phyloP scores from a whole-genome alignment of 495 filamentous ascomycete genomes.

The Paragyromitra xinjiangensis region DNA sequence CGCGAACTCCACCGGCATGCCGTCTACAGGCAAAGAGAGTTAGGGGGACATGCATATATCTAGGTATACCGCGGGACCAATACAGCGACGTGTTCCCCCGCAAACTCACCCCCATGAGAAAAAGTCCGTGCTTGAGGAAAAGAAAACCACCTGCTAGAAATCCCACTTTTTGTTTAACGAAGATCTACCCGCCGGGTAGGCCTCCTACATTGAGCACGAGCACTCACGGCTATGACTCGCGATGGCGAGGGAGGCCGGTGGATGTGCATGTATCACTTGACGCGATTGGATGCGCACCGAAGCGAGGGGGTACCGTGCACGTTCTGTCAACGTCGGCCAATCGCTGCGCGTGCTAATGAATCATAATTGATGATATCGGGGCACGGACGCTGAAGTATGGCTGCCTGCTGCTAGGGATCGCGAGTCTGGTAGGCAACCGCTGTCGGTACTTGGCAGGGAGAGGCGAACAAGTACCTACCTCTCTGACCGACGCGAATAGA shows the following conservation, averaged over 20 bases:
- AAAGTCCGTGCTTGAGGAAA: constrained; percentile 25
- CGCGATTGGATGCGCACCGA: constrained; percentile 38
- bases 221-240: not conserved
- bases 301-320: constrained; percentile 23
- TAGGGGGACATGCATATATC: not conserved
- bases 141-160: not conserved
- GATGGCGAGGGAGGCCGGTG: constrained; percentile 2
- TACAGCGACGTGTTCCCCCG: constrained; percentile 35
- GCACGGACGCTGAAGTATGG: constrained; percentile 17
- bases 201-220: constrained; percentile 28
- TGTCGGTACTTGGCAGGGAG: constrained; percentile 3
- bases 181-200: constrained; percentile 38
- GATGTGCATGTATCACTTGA: constrained; percentile 38
- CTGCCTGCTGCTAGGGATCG: not conserved
- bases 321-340: constrained; percentile 7
- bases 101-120: constrained; percentile 4
- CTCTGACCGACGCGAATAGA: not conserved
- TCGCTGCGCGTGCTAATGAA: not conserved
- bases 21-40: constrained; percentile 9
- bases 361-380: not conserved
- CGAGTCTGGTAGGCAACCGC: not conserved
- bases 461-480: not conserved
- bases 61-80: constrained; percentile 3
- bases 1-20: constrained; percentile 26
- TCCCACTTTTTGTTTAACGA: not conserved